Conservation (phyloP, 441 rosid species). For the Erodium chrysanthum region DNA sequence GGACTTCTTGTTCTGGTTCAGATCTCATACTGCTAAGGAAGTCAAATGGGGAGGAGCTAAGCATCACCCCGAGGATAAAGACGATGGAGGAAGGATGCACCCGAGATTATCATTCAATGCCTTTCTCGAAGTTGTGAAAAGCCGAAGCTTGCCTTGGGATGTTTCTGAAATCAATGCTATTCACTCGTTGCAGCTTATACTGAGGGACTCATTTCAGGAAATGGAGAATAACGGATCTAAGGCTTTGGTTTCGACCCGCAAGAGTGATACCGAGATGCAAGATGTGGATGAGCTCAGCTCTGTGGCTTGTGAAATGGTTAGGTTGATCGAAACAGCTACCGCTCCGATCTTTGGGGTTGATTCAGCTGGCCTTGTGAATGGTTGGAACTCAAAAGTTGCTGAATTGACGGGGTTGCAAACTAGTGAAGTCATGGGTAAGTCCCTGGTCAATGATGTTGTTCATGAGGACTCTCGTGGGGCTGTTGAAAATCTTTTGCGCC, state of each 20-base stretch:
- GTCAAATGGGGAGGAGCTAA: conserved; percentile 88
- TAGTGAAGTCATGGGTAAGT: conserved; percentile 61
- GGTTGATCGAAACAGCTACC: conserved; percentile 67
- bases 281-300: conserved; percentile 43
- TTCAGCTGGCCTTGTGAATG: conserved; percentile 51
- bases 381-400: conserved; percentile 71
- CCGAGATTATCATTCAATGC: conserved; percentile 87
- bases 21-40: conserved; percentile 67
- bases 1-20: conserved; percentile 79
- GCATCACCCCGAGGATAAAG: conserved; percentile 56
- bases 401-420: conserved; percentile 60
- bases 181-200: conserved; percentile 75
- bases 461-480: conserved; percentile 35
- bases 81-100: conserved; percentile 66
- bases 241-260: conserved; percentile 32
- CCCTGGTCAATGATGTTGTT: conserved; percentile 37
- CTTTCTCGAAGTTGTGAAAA: conserved; percentile 63
- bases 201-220: conserved; percentile 54
- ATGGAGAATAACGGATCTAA: conserved; percentile 36
- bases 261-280: conserved; percentile 38
- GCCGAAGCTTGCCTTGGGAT: conserved; percentile 62
- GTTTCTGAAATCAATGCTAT: conserved; percentile 82
- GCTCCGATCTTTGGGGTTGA: conserved; percentile 75
- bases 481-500: conserved; percentile 33
- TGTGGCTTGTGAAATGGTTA: conserved; percentile 69